These are phyloP conservation scores for Saccharomyces hybrid DNA, from an alignment of 1,139 yeast genomes.

Conservation along the genomic window DNA sequence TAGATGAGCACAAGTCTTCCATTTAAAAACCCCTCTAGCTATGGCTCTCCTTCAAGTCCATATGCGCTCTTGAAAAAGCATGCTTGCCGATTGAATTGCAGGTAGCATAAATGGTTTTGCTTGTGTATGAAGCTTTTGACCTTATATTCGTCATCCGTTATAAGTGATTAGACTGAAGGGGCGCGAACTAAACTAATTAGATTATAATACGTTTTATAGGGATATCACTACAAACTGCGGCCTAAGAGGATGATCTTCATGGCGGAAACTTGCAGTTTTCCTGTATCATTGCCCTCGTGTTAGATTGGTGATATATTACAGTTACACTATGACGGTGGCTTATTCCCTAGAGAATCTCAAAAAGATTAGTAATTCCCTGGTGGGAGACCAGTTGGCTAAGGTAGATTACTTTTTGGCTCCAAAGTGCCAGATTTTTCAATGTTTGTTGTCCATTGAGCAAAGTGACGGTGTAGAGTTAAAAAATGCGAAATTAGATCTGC, in stretches of 20 bases:
- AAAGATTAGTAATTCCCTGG: constrained; percentile 11
- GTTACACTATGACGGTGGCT: not conserved
- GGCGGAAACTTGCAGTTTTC: not conserved
- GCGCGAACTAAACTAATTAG: not conserved
- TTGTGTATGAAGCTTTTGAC: not conserved
- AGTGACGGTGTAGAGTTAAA: constrained; percentile 6
- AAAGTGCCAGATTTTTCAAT: constrained; percentile 9
- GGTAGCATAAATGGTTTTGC: not conserved
- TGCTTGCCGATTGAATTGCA: not conserved
- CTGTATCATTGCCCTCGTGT: not conserved
- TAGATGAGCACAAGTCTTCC: not conserved
- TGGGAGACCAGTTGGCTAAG: constrained; percentile 23
- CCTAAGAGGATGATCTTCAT: not conserved
- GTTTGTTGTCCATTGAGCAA: constrained; percentile 11
- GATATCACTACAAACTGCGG: not conserved
- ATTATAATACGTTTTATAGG: not conserved
- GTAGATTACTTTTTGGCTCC: constrained; percentile 12
- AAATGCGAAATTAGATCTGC: constrained; percentile 19
- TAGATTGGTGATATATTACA: not conserved
- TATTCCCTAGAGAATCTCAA: constrained; percentile 6
- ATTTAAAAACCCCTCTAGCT: not conserved
- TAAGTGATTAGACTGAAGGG: not conserved
- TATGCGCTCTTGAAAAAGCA: no score
- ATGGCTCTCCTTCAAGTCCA: not conserved
- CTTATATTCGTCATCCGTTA: not conserved